Percentiles rank a stretch among this genome's conserved stretches.
Conservation (phyloP, 2,329 filamentous ascomycete species). For the Pseudogymnoascus sp. region DNA sequence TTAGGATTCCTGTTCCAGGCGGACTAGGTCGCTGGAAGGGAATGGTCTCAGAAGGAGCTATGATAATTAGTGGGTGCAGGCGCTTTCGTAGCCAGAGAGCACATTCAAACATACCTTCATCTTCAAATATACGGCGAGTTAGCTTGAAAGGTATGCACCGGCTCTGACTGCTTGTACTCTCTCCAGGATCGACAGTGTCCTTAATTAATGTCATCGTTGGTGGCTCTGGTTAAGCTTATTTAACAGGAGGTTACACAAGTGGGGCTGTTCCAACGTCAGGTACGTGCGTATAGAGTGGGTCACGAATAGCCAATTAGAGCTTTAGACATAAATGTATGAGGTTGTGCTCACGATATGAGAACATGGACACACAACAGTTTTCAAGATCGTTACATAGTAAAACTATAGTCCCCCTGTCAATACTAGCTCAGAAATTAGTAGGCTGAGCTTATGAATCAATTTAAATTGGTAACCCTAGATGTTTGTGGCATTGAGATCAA, state of each 20-base stretch:
- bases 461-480: not conserved
- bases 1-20: constrained; percentile 6
- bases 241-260: not conserved
- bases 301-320: not conserved
- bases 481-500: not conserved
- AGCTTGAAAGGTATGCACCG: not conserved
- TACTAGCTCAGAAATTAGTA: not conserved
- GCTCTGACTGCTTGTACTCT: not conserved
- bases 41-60: not conserved
- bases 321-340: not conserved
- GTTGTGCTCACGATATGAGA: not conserved
- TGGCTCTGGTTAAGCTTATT: not conserved
- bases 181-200: not conserved
- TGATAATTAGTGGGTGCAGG: not conserved
- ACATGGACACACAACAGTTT: not conserved
- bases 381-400: not conserved
- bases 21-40: not conserved
- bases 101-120: not conserved
- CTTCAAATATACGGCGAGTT: not conserved
- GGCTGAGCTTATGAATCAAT: not conserved
- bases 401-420: not conserved
- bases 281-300: not conserved
- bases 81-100: not conserved
- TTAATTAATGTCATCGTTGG: not conserved
- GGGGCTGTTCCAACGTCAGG: not conserved